A percentile compares a stretch with the other conserved stretches of the same genome.
phyloP scores from a whole-genome alignment of 192 early-diverging fungal species.

The Mortierella claussenii region DNA sequence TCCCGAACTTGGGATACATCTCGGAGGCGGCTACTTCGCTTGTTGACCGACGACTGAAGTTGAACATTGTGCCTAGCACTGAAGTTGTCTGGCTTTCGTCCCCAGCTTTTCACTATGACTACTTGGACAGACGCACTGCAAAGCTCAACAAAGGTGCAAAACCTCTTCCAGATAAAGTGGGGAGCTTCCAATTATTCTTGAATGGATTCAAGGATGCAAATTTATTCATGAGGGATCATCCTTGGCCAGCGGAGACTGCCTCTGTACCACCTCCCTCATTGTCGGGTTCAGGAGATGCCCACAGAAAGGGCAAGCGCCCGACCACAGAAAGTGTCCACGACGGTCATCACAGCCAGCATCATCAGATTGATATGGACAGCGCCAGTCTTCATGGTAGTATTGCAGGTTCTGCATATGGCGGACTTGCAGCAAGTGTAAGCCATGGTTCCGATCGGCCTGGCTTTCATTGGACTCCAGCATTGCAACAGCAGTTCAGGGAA shows the following conservation, averaged over 20 bases:
- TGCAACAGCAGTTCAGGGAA: constrained; percentile 64
- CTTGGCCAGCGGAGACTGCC: constrained; percentile 50
- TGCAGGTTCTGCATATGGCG: constrained; percentile 8
- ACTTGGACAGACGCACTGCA: constrained; percentile 59
- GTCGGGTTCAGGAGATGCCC: neutral
- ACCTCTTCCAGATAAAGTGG: constrained; percentile 80
- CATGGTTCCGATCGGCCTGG: constrained; percentile 17
- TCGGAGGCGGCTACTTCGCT: constrained; percentile 90
- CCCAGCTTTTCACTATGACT: constrained; percentile 85
- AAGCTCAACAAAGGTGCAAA: constrained; percentile 51
- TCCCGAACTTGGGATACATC: constrained; percentile 90
- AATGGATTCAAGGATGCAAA: constrained; percentile 86
- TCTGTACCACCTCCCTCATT: neutral
- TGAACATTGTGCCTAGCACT: constrained; percentile 86
- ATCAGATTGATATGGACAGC: constrained; percentile 5
- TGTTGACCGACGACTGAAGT: constrained; percentile 78
- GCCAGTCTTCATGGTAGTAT: constrained; percentile 21
- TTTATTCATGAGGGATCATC: constrained; percentile 78
- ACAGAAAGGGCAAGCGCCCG: constrained; percentile 14
- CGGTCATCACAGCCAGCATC: neutral
- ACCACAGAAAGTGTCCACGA: constrained; percentile 1
- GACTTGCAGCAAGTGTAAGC: constrained; percentile 1
- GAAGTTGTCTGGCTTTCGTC: constrained; percentile 79
- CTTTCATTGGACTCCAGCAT: constrained; percentile 59
- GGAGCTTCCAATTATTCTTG: constrained; percentile 88